Evolutionary conservation across 2,329 filamentous ascomycete genomes (phyloP).

Genomic region (Botrytis fabae): DNA sequence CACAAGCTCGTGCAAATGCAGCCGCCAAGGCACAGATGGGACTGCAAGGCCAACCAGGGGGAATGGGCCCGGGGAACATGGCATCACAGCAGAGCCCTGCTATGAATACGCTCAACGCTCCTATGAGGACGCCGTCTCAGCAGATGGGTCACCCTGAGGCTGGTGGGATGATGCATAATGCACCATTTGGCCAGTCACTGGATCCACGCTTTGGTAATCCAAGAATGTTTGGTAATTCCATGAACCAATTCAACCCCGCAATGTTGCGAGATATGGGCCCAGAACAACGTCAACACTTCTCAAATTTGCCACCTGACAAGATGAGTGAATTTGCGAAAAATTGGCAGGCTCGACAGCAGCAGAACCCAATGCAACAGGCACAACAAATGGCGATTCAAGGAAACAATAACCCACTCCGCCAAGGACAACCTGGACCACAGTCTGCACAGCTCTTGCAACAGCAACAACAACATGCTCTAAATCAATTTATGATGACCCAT

Average conservation of each 20-base stretch:
- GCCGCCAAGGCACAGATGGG: slow-evolving; percentile 48
- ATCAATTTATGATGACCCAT: slow-evolving; percentile 35
- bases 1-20: slow-evolving; percentile 35
- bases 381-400: slow-evolving; percentile 35
- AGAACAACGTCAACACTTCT: slow-evolving; percentile 50
- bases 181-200: slow-evolving; percentile 52
- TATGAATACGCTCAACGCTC: slow-evolving; percentile 58
- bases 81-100: slow-evolving; percentile 59
- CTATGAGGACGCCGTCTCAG: slow-evolving; percentile 44
- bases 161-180: slow-evolving; percentile 47
- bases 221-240: slow-evolving; percentile 39
- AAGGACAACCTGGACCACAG: slow-evolving; percentile 36
- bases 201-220: slow-evolving; percentile 57
- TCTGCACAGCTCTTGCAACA: slow-evolving; percentile 37
- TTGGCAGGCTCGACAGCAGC: slow-evolving; percentile 42
- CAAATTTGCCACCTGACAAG: slow-evolving; percentile 50
- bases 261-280: slow-evolving; percentile 47
- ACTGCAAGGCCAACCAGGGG: slow-evolving; percentile 54
- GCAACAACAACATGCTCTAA: slow-evolving; percentile 35
- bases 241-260: slow-evolving; percentile 45
- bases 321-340: slow-evolving; percentile 53
- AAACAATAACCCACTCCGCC: slow-evolving; percentile 34
- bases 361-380: slow-evolving; percentile 20
- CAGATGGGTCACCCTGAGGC: slow-evolving; percentile 37
- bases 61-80: slow-evolving; percentile 51